Conservation (phyloP, 2,329 filamentous ascomycete species). For the Aurifilum marmelostoma region DNA sequence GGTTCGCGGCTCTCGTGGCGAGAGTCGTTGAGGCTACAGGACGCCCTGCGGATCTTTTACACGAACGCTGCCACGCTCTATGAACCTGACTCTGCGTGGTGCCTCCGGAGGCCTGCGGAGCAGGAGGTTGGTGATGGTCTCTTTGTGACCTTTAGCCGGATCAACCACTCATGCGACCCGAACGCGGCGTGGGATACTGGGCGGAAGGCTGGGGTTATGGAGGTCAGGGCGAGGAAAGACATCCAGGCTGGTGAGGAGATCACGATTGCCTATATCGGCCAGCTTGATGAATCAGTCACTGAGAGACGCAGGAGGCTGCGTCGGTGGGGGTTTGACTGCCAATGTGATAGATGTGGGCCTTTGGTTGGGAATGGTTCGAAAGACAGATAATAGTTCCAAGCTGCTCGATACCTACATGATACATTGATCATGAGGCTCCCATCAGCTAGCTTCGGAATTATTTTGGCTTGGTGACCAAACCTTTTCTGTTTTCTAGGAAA, state of each 20-base stretch:
- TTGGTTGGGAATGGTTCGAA: not conserved
- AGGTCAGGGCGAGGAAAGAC: not conserved
- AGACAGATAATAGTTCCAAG: not conserved
- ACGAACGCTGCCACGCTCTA: constrained; percentile 16
- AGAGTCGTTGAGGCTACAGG: constrained; percentile 9
- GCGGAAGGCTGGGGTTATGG: constrained; percentile 1
- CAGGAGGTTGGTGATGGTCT: constrained; percentile 12
- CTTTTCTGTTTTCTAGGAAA: not conserved
- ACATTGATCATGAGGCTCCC: not conserved
- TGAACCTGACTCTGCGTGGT: constrained; percentile 6
- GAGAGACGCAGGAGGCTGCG: constrained; percentile 2
- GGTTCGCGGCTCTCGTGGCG: constrained; percentile 17
- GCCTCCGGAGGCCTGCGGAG: constrained; percentile 1
- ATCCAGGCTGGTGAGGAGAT: constrained; percentile 16
- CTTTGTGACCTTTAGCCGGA: constrained; percentile 15
- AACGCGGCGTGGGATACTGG: constrained; percentile 15
- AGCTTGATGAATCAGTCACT: not conserved
- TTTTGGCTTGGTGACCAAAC: not conserved
- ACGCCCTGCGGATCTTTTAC: constrained; percentile 14
- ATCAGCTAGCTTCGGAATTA: not conserved
- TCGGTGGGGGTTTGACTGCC: constrained; percentile 12
- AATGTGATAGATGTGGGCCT: constrained; percentile 10
- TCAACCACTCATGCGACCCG: constrained; percentile 18
- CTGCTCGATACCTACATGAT: too few species aligned
- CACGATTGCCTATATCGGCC: constrained; percentile 9